Conservation (phyloP, 306 rosid species). For the Fragaria iinumae region DNA sequence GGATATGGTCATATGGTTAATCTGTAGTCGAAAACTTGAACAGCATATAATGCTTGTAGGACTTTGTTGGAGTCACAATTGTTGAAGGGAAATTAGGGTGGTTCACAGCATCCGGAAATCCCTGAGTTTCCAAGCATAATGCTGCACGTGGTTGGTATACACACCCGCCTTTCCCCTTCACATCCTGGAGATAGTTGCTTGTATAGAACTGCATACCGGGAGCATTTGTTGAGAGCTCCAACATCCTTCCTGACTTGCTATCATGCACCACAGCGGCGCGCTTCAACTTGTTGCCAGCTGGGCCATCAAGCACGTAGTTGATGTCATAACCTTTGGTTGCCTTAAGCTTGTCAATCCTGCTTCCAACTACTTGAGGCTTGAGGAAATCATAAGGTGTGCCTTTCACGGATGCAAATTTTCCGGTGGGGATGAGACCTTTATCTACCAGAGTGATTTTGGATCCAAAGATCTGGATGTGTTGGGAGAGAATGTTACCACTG, state of each 20-base stretch:
- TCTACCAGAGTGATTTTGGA: slow-evolving; percentile 64
- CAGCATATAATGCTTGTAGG: slow-evolving; percentile 56
- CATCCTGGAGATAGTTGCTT: slow-evolving; percentile 43
- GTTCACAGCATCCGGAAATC: slow-evolving; percentile 68
- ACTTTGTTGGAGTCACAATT: slow-evolving; percentile 53
- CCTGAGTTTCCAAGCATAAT: slow-evolving; percentile 71
- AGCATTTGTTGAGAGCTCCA: slow-evolving; percentile 59
- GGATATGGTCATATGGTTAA: neutral
- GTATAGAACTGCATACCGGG: slow-evolving; percentile 88
- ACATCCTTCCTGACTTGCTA: slow-evolving; percentile 57
- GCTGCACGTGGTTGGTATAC: slow-evolving; percentile 53
- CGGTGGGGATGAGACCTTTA: slow-evolving; percentile 69
- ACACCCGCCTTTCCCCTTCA: slow-evolving; percentile 66
- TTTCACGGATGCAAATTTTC: slow-evolving; percentile 47
- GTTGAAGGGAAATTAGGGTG: slow-evolving; percentile 77
- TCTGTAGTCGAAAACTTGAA: slow-evolving; percentile 49
- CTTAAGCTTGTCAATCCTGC: slow-evolving; percentile 48
- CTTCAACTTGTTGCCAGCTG: slow-evolving; percentile 26
- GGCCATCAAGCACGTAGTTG: slow-evolving; percentile 63
- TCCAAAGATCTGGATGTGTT: slow-evolving; percentile 56
- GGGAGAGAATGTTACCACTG: slow-evolving; percentile 66
- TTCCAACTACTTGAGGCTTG: slow-evolving; percentile 52
- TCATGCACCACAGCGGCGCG: slow-evolving; percentile 56
- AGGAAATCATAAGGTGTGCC: slow-evolving; percentile 85
- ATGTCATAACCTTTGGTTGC: slow-evolving; percentile 61